Base-by-base conservation (phyloP, 768 basidiomycete species). In the Auriscalpium microsporum region DNA sequence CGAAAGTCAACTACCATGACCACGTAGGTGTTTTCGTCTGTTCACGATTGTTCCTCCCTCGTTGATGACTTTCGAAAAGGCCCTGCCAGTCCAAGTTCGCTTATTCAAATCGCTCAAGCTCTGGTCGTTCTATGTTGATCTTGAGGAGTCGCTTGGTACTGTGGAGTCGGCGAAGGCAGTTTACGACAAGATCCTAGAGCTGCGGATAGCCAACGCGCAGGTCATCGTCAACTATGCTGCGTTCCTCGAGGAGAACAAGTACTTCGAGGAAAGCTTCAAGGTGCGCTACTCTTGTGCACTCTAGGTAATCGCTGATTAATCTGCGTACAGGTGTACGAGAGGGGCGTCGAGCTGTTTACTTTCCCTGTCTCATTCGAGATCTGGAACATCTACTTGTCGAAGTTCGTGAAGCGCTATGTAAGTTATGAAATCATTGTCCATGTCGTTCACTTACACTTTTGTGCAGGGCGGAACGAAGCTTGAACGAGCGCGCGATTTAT, bases 201-300 rank as follows among this genome's bases (percentile, higher is more conserved):
- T 99, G 59, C 86, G 93, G 52, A 99, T 99, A 52, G 96, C 96
- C 13, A 99, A 98, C 66, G 95, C 96, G 3, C 96, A 99, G 68
- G 81, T 94, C 59, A 94, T 98, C 63, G 82, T 98, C 70, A 98
- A 99, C 69, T 98, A 94, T 59, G 94, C 96, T 2, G 83, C 88
- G 4, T 99, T 98, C 78, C 72, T 99, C 48, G 95, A 98, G 68
- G 95, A 97, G 68, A 95, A 97, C 72, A 83, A 93, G 62, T 99
- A 98, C 71, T 99, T 89, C 71, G 96, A 99, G 63, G 96, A 98
- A 64, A 92, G 91, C 69, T 99, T 98, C 83, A 96, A 94, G 80
- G 90, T 86, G 63, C 40, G 68, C 37, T 49, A 37, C 9, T 14
- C 21, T 45, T 14, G 17, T n/a, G 17, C 47, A 45, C 9, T 23